Evolutionary conservation across 371 early-diverging fungal species (phyloP).

Genomic region (Circinella minor): DNA sequence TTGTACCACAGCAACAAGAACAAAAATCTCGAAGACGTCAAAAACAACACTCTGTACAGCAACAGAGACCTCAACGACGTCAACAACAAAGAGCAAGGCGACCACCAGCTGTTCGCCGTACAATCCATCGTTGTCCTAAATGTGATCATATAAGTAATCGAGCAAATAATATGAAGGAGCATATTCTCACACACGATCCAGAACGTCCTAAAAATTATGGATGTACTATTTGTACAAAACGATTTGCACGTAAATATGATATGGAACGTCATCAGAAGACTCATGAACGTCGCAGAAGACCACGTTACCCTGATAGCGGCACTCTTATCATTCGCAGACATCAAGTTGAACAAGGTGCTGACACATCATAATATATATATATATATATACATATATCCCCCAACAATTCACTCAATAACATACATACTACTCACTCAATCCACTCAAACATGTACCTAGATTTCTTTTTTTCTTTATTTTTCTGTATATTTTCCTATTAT

Average conservation of each 20-base stretch:
- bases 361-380: background rate
- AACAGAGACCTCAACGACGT: background rate
- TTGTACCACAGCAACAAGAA: background rate
- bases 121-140: constrained; percentile 29
- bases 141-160: constrained; percentile 45
- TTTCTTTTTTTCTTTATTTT: constrained; percentile 2
- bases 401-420: background rate
- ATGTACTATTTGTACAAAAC: constrained; percentile 54
- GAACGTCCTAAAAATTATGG: constrained; percentile 39
- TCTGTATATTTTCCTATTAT: background rate
- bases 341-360: background rate
- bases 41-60: background rate
- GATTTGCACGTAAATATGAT: constrained; percentile 75
- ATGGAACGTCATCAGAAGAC: constrained; percentile 63
- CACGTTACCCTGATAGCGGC: constrained; percentile 11
- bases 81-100: background rate
- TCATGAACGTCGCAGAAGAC: constrained; percentile 18
- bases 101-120: constrained; percentile 12
- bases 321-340: constrained; percentile 11
- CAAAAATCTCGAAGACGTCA: background rate
- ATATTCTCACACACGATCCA: constrained; percentile 46
- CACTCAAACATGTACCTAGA: background rate
- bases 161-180: constrained; percentile 51
- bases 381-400: background rate
- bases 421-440: background rate